These are phyloP conservation scores for Leccinum boreale DNA, from an alignment of 768 basidiomycete species.

Conservation along the genomic window DNA sequence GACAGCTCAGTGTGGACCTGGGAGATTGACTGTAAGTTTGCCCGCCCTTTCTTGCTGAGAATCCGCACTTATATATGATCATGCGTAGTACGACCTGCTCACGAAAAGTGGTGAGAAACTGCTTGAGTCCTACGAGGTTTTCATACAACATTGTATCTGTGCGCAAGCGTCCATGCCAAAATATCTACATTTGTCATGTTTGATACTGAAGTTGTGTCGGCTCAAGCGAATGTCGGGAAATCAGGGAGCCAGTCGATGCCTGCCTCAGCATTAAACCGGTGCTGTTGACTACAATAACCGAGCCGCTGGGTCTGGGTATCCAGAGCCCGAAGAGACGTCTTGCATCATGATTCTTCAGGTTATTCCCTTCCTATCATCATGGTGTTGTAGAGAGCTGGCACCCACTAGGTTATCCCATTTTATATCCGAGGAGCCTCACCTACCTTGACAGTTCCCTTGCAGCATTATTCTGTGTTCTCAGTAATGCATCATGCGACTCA, in stretches of 20 bases:
- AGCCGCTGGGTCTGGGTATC: too few relatives aligned
- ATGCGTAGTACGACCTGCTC: conserved; percentile 45
- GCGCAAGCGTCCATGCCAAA: background rate
- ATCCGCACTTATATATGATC: background rate
- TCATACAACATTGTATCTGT: background rate
- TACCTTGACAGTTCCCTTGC: too few relatives aligned
- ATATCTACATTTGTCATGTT: background rate
- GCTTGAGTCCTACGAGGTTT: background rate
- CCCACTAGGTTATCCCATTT: too few relatives aligned
- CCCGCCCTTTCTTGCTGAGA: background rate
- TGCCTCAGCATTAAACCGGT: background rate
- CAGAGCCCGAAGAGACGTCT: too few relatives aligned
- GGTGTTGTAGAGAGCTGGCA: too few relatives aligned
- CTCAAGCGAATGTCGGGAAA: background rate
- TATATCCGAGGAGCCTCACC: too few relatives aligned
- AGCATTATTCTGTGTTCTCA: too few relatives aligned
- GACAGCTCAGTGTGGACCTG: conserved; percentile 74
- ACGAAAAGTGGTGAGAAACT: conserved; percentile 46
- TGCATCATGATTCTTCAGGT: too few relatives aligned
- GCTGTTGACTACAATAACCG: too few relatives aligned
- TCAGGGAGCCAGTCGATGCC: too few relatives aligned
- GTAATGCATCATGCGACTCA: too few relatives aligned
- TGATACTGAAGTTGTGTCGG: background rate
- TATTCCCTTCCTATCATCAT: too few relatives aligned
- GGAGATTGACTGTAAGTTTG: conserved; percentile 69